These are phyloP conservation scores for Cercospora nicotianae DNA, from an alignment of 2,329 filamentous ascomycete genomes.

Conservation along the genomic window DNA sequence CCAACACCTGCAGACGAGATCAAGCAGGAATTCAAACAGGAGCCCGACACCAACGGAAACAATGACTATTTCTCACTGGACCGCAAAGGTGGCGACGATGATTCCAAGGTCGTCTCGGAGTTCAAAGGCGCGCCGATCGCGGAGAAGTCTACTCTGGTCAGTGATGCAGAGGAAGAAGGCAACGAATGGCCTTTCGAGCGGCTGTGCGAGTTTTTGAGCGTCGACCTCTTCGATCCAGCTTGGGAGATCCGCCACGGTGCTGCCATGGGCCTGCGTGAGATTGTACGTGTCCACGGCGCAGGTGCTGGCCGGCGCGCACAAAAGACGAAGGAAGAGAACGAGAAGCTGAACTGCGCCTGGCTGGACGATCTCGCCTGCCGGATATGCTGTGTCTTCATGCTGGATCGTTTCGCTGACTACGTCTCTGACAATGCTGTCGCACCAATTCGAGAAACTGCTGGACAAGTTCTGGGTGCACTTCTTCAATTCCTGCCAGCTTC, in stretches of 20 bases:
- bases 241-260: constrained; percentile 98
- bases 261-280: constrained; percentile 89
- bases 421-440: constrained; percentile 96
- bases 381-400: constrained; percentile 91
- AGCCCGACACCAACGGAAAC: constrained; percentile 50
- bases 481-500: constrained; percentile 76
- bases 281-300: constrained; percentile 84
- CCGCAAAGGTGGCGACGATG: constrained; percentile 76
- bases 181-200: constrained; percentile 92
- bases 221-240: constrained; percentile 87
- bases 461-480: constrained; percentile 87
- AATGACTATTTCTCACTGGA: constrained; percentile 90
- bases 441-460: constrained; percentile 91
- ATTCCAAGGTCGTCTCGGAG: constrained; percentile 88
- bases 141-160: constrained; percentile 82
- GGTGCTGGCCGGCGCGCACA: constrained; percentile 78
- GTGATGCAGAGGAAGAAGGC: constrained; percentile 73
- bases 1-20: constrained; percentile 55
- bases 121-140: constrained; percentile 82
- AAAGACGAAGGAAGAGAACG: constrained; percentile 72
- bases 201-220: constrained; percentile 87
- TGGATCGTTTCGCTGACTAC: constrained; percentile 96
- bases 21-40: constrained; percentile 60
- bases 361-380: constrained; percentile 94
- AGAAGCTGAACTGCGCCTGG: constrained; percentile 77